Conservation (phyloP, 164 flowering plant genomes). For the Paratinospora sagittata region DNA sequence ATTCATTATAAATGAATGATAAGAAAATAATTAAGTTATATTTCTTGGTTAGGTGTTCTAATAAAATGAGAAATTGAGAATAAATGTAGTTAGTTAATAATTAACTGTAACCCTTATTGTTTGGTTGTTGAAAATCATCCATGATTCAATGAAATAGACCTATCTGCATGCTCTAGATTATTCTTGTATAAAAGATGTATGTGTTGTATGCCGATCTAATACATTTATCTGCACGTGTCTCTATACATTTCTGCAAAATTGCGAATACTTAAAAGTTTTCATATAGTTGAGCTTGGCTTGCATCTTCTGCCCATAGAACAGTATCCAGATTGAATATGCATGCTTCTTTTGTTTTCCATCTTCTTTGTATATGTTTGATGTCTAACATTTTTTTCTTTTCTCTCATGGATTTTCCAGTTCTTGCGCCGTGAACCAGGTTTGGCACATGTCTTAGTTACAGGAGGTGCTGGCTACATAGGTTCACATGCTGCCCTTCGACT, state of each 20-base stretch:
- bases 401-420: conserved; percentile 42
- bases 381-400: background rate
- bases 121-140: background rate
- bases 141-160: background rate
- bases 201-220: background rate
- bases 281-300: background rate
- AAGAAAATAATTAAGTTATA: too few species aligned
- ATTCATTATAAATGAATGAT: too few species aligned
- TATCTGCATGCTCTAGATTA: background rate
- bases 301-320: background rate
- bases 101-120: background rate
- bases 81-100: too few species aligned
- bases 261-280: background rate
- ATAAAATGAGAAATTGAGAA: background rate
- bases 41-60: too few species aligned
- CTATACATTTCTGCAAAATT: background rate
- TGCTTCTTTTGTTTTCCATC: background rate
- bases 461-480: conserved; percentile 98
- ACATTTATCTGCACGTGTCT: background rate
- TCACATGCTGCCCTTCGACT: conserved; percentile 92
- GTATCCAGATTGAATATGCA: background rate
- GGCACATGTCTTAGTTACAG: conserved; percentile 88
- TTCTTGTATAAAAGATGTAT: background rate
- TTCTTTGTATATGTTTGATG: background rate
- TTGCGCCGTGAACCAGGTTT: conserved; percentile 68